phyloP scores from a whole-genome alignment of 345 rosid species.

The Camelina neglecta region DNA sequence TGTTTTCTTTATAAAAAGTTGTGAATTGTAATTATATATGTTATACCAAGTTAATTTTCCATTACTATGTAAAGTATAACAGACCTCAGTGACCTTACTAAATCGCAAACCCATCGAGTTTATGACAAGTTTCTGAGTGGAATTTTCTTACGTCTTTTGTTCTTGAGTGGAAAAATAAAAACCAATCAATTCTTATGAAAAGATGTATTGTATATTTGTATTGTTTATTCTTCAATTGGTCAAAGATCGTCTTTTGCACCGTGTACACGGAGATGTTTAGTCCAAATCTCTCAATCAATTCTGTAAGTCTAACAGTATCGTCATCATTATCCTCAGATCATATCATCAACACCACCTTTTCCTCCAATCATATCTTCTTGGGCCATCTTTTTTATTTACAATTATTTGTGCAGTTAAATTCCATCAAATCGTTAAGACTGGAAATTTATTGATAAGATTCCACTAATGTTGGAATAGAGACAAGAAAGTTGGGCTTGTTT shows the following conservation, averaged over 20 bases:
- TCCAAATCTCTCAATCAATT: conserved; percentile 20
- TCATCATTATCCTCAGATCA: conserved; percentile 25
- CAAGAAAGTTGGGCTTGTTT: not conserved
- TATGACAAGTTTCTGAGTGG: conserved; percentile 9
- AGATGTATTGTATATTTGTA: too few species aligned
- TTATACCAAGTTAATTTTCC: not conserved
- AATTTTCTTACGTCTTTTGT: not conserved
- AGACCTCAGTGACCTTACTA: too few species aligned
- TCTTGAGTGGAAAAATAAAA: too few species aligned
- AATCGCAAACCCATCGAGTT: not conserved
- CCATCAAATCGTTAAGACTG: not conserved
- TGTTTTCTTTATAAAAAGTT: not conserved
- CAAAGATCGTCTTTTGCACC: conserved; percentile 35
- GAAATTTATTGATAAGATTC: conserved; percentile 13
- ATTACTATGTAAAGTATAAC: not conserved
- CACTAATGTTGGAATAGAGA: conserved; percentile 4
- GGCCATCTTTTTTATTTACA: not conserved
- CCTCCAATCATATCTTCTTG: conserved; percentile 30
- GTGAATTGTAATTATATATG: not conserved
- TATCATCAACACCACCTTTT: conserved; percentile 17
- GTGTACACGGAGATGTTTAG: conserved; percentile 34
- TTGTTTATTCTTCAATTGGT: conserved; percentile 28
- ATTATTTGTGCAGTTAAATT: conserved; percentile 1
- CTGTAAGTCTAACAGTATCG: not conserved
- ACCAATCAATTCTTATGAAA: too few species aligned